These are phyloP conservation scores for Emmonsiellopsis sp. DNA, from an alignment of 2,329 filamentous ascomycete species.

Conservation along the genomic window DNA sequence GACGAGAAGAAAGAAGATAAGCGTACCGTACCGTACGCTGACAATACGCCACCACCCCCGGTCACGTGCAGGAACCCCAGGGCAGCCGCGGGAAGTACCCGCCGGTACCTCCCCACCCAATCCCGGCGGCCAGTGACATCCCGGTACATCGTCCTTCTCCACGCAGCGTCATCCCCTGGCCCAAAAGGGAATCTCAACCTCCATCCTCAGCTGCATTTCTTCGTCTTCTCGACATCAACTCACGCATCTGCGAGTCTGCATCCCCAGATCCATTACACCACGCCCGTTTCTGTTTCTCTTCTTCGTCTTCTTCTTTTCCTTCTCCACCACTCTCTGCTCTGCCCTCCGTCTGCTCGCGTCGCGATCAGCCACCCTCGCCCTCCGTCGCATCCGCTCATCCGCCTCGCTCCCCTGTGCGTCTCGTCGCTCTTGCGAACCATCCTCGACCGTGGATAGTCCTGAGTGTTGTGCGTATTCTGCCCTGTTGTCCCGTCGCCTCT, in stretches of 20 bases:
- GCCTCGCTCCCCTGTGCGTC: neutral
- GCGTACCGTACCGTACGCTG: too few species aligned
- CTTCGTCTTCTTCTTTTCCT: slow-evolving; percentile 2
- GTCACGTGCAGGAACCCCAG: too few species aligned
- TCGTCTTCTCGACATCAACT: too few species aligned
- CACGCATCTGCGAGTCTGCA: neutral
- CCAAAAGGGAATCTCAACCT: too few species aligned
- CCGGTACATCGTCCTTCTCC: too few species aligned
- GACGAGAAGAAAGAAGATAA: too few species aligned
- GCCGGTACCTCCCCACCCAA: neutral
- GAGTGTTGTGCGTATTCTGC: slow-evolving; percentile 10
- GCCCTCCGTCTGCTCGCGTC: neutral
- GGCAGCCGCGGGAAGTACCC: neutral
- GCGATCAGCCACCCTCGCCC: neutral
- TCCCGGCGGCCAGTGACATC: too few species aligned
- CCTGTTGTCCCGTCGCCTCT: neutral
- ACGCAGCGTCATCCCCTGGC: too few species aligned
- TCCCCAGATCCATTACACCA: neutral
- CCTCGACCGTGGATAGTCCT: slow-evolving; percentile 9
- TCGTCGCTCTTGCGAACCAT: neutral
- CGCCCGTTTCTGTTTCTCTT: slow-evolving; percentile 4
- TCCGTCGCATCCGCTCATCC: neutral
- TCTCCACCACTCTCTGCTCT: neutral
- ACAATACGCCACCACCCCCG: too few species aligned
- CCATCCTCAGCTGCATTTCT: too few species aligned